Base-by-base conservation (phyloP, 306 rosid genomes). In the Vicia faba region DNA sequence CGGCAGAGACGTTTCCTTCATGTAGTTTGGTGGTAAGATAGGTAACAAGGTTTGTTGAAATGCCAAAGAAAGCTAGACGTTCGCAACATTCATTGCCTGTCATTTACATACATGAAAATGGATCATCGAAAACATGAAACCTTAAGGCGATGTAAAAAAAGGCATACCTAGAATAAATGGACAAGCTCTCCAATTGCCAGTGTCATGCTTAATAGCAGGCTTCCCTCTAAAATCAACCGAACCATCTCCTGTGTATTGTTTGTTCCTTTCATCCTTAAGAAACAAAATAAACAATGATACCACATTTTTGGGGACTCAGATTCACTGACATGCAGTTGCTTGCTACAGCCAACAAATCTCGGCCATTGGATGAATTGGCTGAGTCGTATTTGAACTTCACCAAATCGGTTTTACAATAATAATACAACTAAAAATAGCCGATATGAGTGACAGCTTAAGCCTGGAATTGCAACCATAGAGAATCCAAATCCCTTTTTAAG, bases 21-120 rank as follows among this genome's bases (percentile, higher is more conserved):
- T 33, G 38, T 7, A 33, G 38, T 33, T 33, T 33, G 38, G 38
- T 33, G 38, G 38, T 33, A 1, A 33, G 38, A 33, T 33, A 33
- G 38, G 38, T 33, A 33, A 33, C 38, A 7, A 33, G 38, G 38
- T 33, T 33, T 33, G 38, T 33, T 33, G 38, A 1, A 33, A 33
- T 33, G 38, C 38, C 38, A 33, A 33, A 33, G 38, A 33, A 33
- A 33, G 38, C 38, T 2, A 33, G 5, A 33, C 38, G 87, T 64
- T 91, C 97, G 59, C 96, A 91, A 60, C 95, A 80, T 72, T 87
- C 97, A 14, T 86, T 88, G 43, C 97, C 97, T 88, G 87, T 45
- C 72, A 62, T 60, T 3, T 28, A 28, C 33, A 28, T 28, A 4
- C 33, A 28, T 28, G 3, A 28, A 28, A 28, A 28, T 28, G 33